Evolutionary conservation across 768 basidiomycete species (phyloP).

Genomic region (Leucosporidium creatinivorum): DNA sequence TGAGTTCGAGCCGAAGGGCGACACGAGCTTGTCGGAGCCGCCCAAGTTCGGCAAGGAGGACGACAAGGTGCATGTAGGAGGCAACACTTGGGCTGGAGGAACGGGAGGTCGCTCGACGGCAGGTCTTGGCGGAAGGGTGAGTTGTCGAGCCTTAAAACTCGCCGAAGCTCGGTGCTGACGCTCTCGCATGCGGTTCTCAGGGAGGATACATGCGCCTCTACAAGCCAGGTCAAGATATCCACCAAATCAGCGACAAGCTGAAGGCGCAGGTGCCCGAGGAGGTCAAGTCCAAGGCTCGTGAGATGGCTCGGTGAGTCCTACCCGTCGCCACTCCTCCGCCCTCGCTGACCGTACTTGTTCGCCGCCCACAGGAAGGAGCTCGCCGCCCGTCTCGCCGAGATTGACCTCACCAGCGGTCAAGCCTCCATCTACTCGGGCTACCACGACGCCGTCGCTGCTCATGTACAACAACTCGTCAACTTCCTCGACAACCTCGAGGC

Average conservation of each 20-base stretch:
- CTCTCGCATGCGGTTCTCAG: too few species aligned
- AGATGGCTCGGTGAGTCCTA: conserved; percentile 18
- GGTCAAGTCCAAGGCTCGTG: conserved; percentile 19
- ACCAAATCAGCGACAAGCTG: conserved; percentile 19
- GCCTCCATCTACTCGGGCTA: conserved; percentile 14
- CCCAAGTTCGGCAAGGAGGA: conserved; percentile 28
- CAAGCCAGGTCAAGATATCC: conserved; percentile 12
- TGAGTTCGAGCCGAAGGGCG: conserved; percentile 24
- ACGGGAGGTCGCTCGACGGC: conserved; percentile 28
- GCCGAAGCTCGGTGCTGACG: too few species aligned
- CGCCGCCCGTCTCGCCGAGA: conserved; percentile 11
- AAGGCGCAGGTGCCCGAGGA: conserved; percentile 23
- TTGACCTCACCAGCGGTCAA: conserved; percentile 17
- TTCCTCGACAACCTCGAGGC: conserved; percentile 31
- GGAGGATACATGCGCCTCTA: conserved; percentile 28
- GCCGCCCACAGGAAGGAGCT: conserved; percentile 10
- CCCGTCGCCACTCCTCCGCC: too few species aligned
- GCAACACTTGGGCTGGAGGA: conserved; percentile 28
- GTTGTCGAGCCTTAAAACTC: too few species aligned
- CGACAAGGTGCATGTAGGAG: conserved; percentile 20
- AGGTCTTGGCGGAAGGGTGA: conserved; percentile 11
- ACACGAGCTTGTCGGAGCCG: conserved; percentile 7
- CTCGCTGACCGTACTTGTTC: too few species aligned
- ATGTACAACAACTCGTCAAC: conserved; percentile 15
- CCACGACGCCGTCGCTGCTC: conserved; percentile 5